These are phyloP conservation scores for Colletotrichum sidae DNA, from an alignment of 2,329 filamentous ascomycete genomes.

Conservation along the genomic window DNA sequence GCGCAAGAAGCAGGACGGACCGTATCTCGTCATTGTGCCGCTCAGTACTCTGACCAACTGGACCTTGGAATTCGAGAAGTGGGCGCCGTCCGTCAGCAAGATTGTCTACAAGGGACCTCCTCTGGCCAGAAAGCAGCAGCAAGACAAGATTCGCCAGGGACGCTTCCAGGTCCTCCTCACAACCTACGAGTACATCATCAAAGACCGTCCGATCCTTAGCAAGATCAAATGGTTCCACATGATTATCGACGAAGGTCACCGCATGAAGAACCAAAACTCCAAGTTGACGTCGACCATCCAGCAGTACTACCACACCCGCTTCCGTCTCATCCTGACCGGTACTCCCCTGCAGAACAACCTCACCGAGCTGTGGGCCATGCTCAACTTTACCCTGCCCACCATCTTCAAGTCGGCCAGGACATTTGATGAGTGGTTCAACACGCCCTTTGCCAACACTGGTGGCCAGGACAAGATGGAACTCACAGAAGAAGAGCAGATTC, in stretches of 20 bases:
- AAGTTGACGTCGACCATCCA: slow-evolving; percentile 96
- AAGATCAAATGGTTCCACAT: slow-evolving; percentile 99
- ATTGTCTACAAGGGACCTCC: slow-evolving; percentile 98
- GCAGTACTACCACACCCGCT: slow-evolving; percentile 93
- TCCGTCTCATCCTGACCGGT: slow-evolving; percentile 96
- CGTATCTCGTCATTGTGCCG: slow-evolving; percentile 96
- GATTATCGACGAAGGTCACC: slow-evolving; percentile 99
- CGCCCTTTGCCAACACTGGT: slow-evolving; percentile 97
- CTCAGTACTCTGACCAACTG: slow-evolving; percentile 98
- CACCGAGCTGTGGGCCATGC: slow-evolving; percentile 94
- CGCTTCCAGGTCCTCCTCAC: slow-evolving; percentile 97
- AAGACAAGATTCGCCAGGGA: slow-evolving; percentile 93
- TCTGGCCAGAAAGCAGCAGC: slow-evolving; percentile 85
- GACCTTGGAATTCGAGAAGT: slow-evolving; percentile 99
- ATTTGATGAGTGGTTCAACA: slow-evolving; percentile 99
- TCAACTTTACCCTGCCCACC: slow-evolving; percentile 97
- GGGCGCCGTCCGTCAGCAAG: slow-evolving; percentile 87
- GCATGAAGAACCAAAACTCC: slow-evolving; percentile 98
- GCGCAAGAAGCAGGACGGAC: slow-evolving; percentile 90
- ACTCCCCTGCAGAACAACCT: slow-evolving; percentile 98
- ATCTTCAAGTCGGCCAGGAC: slow-evolving; percentile 99
- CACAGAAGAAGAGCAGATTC: slow-evolving; percentile 98
- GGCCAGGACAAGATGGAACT: slow-evolving; percentile 99
- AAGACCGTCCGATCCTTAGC: slow-evolving; percentile 92
- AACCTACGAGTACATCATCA: slow-evolving; percentile 99